Evolutionary conservation across 371 early-diverging fungal genomes (phyloP).

Genomic region (Apophysomyces elegans): DNA sequence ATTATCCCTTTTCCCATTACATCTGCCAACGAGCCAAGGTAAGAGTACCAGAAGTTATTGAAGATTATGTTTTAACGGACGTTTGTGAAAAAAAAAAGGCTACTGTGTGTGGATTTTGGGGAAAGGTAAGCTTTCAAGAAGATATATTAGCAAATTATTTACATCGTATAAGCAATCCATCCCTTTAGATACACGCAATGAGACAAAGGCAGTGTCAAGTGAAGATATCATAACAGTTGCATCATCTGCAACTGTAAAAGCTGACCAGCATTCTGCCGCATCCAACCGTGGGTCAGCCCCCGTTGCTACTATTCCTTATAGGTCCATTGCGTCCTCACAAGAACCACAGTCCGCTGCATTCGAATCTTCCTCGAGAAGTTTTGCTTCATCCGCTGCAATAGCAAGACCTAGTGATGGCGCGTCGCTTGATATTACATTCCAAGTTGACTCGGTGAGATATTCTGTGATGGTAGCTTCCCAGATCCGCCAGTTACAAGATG

Average conservation of each 20-base stretch:
- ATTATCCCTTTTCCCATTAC: background rate
- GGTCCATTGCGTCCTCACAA: no score
- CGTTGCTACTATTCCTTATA: no score
- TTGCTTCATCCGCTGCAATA: no score
- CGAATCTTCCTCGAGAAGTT: no score
- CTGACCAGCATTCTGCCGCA: no score
- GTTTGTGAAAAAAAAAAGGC: background rate
- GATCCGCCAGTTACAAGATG: conserved; percentile 56
- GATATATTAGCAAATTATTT: background rate
- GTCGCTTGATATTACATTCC: background rate
- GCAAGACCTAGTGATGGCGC: no score
- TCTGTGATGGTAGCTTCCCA: background rate
- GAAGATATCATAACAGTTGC: background rate
- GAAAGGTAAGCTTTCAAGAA: background rate
- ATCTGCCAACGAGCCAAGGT: background rate
- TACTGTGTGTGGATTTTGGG: conserved; percentile 4
- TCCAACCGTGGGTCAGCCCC: no score
- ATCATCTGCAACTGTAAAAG: background rate
- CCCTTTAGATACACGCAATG: background rate
- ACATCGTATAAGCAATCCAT: background rate
- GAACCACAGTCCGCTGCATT: no score
- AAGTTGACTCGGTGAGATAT: background rate
- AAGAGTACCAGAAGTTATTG: background rate
- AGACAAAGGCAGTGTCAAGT: background rate
- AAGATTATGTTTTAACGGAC: background rate